Evolutionary conservation across 1,284 basidiomycete genomes (phyloP), one percentile per base, ranked within the genome.

Genomic region (Cryptococcus neoformans): DNA sequence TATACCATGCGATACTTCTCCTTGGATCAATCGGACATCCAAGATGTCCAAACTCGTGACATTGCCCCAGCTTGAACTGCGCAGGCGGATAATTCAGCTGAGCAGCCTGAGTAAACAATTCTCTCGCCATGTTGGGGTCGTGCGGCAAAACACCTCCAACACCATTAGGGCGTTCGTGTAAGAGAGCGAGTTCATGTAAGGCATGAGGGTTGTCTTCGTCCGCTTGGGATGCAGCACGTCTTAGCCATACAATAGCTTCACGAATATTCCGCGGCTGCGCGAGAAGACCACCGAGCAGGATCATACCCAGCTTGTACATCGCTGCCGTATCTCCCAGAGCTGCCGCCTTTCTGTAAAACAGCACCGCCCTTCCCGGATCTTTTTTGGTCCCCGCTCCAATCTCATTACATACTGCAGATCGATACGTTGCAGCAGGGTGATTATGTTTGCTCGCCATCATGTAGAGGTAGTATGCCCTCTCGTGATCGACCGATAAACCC

Each of bases 241-340:
- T 89, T 45, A 99, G 82, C 96, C 96, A 99, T 49, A 87, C 88
- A 59, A 96, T 86, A 6, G 93, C 93, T 74, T 99, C 95, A 49
- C 92, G 85, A 0, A 87, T 85, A 69, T 95, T 98, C 59, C 84
- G 85, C 51, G 83, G 86, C 73, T 96, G 92, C 14, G 87, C 89
- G 28, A 98, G 82, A 34, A 87, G 78, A 3, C 94, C 95, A 48
- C 90, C 85, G 14, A 99, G 82, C 46, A 97, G 82, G 59, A 98
- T 91, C 87, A 97, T 93, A 12, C 93, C 94, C 12, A 99, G 85
- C 78, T 99, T 99, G 82, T 97, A 99, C 96, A 99, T 99, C 2
- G 94, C 96, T 44, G 95, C 87, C 0, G 94, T 98, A 75, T 99
- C 96, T 38, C 94, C 94, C 37, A 99, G 80, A 0, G 92, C 92